Conservation (phyloP, 2,329 filamentous ascomycete species). For the Aspergillus chevalieri region DNA sequence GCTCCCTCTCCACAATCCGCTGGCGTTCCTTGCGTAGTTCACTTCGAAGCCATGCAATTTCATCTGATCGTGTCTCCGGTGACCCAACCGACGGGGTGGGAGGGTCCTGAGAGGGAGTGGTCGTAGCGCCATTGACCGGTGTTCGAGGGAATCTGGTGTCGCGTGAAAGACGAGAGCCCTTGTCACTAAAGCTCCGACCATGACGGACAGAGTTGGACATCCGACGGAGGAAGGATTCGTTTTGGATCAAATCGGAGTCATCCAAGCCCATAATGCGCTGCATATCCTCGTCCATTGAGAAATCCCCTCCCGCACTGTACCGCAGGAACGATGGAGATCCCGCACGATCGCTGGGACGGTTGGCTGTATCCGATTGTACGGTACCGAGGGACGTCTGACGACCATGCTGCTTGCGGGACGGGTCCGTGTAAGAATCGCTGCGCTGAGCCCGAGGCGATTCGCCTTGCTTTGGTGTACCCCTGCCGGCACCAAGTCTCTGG, state of each 20-base stretch:
- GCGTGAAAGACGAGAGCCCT: slow-evolving; percentile 50
- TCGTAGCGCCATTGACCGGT: slow-evolving; percentile 49
- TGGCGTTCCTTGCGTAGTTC: slow-evolving; percentile 79
- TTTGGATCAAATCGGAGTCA: slow-evolving; percentile 47
- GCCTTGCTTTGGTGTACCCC: slow-evolving; percentile 36
- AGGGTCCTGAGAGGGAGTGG: slow-evolving; percentile 52
- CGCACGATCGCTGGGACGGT: slow-evolving; percentile 40
- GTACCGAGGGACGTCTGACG: slow-evolving; percentile 48
- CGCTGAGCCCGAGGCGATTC: slow-evolving; percentile 45
- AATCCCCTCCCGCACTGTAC: slow-evolving; percentile 74
- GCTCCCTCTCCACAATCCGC: slow-evolving; percentile 76
- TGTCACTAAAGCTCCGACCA: slow-evolving; percentile 77
- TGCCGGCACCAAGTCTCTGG: slow-evolving; percentile 18
- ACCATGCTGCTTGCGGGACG: slow-evolving; percentile 14
- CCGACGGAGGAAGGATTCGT: slow-evolving; percentile 74
- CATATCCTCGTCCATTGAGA: slow-evolving; percentile 94
- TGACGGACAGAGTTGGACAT: slow-evolving; percentile 93
- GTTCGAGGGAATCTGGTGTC: slow-evolving; percentile 68
- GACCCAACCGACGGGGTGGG: slow-evolving; percentile 65
- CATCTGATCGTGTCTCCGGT: slow-evolving; percentile 47
- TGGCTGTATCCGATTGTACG: slow-evolving; percentile 27
- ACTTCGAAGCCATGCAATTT: slow-evolving; percentile 58
- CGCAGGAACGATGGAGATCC: slow-evolving; percentile 62
- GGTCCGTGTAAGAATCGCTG: slow-evolving; percentile 37
- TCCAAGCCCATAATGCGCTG: slow-evolving; percentile 77